Conservation (phyloP, 2,329 filamentous ascomycete species). For the Daldinia sp. region DNA sequence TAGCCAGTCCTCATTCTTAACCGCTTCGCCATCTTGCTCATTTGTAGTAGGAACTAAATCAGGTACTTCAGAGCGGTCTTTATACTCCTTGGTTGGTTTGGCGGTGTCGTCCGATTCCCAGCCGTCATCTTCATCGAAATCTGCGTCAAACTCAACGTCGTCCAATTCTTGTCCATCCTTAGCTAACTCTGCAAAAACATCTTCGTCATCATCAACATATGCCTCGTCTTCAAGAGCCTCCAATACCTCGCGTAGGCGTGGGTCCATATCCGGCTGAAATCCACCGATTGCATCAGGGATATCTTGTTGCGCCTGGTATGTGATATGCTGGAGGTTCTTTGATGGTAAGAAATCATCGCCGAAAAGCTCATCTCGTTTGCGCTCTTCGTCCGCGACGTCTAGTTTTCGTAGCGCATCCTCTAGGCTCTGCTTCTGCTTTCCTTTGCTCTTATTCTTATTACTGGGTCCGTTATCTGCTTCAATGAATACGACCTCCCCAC, state of each 20-base stretch:
- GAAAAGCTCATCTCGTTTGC: constrained; percentile 64
- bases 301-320: constrained; percentile 93
- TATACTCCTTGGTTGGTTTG: constrained; percentile 72
- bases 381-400: constrained; percentile 58
- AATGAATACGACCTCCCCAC: constrained; percentile 82
- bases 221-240: constrained; percentile 96
- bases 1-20: constrained; percentile 83
- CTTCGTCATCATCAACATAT: constrained; percentile 88
- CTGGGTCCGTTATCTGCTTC: constrained; percentile 70
- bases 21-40: constrained; percentile 52
- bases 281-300: constrained; percentile 90
- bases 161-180: constrained; percentile 76
- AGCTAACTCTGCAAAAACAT: constrained; percentile 80
- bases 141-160: constrained; percentile 79
- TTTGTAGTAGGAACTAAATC: constrained; percentile 53
- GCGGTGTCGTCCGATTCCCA: constrained; percentile 96
- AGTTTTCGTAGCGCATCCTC: constrained; percentile 80
- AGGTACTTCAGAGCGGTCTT: constrained; percentile 54
- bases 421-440: constrained; percentile 77
- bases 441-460: constrained; percentile 73
- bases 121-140: constrained; percentile 73
- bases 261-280: constrained; percentile 98
- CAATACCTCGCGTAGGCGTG: constrained; percentile 85
- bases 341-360: constrained; percentile 80
- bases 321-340: constrained; percentile 77